A percentile compares a stretch with the other conserved stretches of the same genome.
Conservation (phyloP, 2,329 filamentous ascomycete species). For the Arthrobotrys sinensis region DNA sequence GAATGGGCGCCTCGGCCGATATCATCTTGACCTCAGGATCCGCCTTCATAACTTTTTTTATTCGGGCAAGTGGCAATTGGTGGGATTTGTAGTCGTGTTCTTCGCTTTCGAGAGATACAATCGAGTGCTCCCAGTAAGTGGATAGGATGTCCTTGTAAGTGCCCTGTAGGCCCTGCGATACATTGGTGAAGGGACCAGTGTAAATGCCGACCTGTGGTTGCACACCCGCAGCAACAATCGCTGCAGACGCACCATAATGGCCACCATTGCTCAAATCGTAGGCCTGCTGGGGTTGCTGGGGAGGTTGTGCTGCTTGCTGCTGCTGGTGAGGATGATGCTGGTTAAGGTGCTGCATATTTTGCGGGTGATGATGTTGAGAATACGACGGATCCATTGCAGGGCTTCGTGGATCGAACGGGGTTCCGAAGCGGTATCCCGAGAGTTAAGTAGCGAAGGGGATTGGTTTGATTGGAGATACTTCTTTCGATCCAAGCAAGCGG, state of each 20-base stretch:
- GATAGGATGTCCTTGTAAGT: conserved; percentile 97
- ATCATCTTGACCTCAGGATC: conserved; percentile 99
- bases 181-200: conserved; percentile 76
- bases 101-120: conserved; percentile 93
- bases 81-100: conserved; percentile 99
- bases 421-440: conserved; percentile 31
- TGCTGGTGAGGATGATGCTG: conserved; percentile 58
- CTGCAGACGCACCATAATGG: conserved; percentile 65
- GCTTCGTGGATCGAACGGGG: conserved; percentile 15
- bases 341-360: conserved; percentile 60
- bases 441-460: conserved; percentile 18
- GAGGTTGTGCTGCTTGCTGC: conserved; percentile 37
- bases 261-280: conserved; percentile 52
- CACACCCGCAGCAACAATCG: conserved; percentile 63
- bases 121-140: conserved; percentile 99
- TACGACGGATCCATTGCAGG: conserved; percentile 58
- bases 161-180: conserved; percentile 93
- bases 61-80: conserved; percentile 94
- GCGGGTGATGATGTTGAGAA: conserved; percentile 58
- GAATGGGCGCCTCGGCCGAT: conserved; percentile 94
- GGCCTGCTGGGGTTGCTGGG: conserved; percentile 39
- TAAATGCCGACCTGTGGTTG: conserved; percentile 64
- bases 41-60: conserved; percentile 99
- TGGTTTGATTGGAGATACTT: conserved; percentile 43
- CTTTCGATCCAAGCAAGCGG: conserved; percentile 33